Conservation (phyloP, 768 basidiomycete genomes). For the Gloeopeniophorella convolvens region DNA sequence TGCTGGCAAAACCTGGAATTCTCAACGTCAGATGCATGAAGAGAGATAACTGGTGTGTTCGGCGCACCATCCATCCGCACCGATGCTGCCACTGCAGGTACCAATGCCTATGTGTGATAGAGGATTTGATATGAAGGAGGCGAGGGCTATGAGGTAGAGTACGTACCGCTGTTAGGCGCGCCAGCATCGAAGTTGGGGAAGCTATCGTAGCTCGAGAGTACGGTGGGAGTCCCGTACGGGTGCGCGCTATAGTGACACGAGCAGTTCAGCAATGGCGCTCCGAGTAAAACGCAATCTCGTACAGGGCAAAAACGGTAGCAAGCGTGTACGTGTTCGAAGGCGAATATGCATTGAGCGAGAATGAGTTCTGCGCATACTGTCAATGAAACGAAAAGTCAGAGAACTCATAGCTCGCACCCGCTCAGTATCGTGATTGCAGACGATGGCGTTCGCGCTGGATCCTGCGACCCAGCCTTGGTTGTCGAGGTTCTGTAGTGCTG, state of each 20-base stretch:
- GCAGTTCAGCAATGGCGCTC: not conserved
- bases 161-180: constrained; percentile 49
- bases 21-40: not conserved
- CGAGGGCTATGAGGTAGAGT: not conserved
- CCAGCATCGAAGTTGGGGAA: constrained; percentile 48
- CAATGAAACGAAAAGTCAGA: not conserved
- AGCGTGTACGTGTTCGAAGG: constrained; percentile 58
- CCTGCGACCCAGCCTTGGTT: constrained; percentile 52
- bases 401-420: constrained; percentile 29
- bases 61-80: constrained; percentile 43
- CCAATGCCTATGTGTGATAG: constrained; percentile 32
- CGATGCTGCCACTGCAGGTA: constrained; percentile 44
- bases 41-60: not conserved
- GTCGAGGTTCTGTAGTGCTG: constrained; percentile 45
- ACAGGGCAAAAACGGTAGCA: constrained; percentile 55
- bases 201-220: constrained; percentile 50
- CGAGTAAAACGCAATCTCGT: not conserved
- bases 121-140: not conserved
- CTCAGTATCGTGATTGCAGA: constrained; percentile 67
- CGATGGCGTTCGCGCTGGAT: constrained; percentile 53
- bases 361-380: constrained; percentile 34
- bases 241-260: constrained; percentile 35
- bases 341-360: constrained; percentile 51
- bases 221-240: constrained; percentile 57
- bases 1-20: constrained; percentile 52